Conservation (phyloP, 2,329 filamentous ascomycete genomes). For the Samsoniella hepiali region DNA sequence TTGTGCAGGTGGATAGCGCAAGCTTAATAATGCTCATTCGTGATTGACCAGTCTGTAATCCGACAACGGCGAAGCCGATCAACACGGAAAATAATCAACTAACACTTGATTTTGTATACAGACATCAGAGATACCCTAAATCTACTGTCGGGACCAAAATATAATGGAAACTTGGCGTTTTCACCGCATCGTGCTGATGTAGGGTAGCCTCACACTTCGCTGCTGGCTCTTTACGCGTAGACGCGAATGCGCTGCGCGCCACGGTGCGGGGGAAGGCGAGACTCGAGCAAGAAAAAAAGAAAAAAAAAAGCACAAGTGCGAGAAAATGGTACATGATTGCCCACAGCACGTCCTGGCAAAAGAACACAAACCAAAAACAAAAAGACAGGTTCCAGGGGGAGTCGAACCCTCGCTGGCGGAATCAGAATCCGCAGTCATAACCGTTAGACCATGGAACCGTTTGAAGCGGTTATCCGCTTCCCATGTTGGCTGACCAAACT, state of each 20-base stretch:
- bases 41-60: conserved; percentile 1
- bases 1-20: conserved; percentile 13
- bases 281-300: neutral
- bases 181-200: neutral
- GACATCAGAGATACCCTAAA: neutral
- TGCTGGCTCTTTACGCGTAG: neutral
- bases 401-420: conserved; percentile 38
- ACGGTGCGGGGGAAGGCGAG: too few relatives aligned
- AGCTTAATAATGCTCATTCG: conserved; percentile 24
- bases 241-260: too few relatives aligned
- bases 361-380: neutral
- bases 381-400: conserved; percentile 33
- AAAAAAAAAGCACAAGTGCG: neutral
- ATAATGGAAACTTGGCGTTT: neutral
- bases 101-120: too few relatives aligned
- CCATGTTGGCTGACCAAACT: conserved; percentile 18
- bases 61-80: neutral
- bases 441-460: conserved; percentile 37
- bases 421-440: conserved; percentile 39
- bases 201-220: neutral
- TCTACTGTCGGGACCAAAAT: neutral
- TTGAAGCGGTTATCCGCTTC: conserved; percentile 28
- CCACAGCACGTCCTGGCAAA: neutral
- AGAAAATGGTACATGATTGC: too few relatives aligned
- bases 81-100: neutral